Base-by-base conservation (phyloP, 2,329 filamentous ascomycete species). In the Fusarium verrucosum region DNA sequence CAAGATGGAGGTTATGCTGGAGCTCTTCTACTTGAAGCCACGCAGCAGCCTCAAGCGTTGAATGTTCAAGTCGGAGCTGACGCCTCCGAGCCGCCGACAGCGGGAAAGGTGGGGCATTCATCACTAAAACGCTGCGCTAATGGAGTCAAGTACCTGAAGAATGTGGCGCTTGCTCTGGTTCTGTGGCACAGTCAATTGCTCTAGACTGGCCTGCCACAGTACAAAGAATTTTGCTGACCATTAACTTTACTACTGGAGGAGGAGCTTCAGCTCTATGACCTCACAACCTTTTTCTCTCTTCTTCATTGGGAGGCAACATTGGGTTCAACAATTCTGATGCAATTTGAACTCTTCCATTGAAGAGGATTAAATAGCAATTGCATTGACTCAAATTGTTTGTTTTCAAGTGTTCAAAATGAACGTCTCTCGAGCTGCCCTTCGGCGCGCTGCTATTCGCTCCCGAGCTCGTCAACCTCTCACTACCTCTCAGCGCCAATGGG, bases 81-180 rank as follows among this genome's bases (percentile, higher is more conserved):
- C 54, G 67, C 65, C 65, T 72, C 73, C 73, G 73, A 70, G 58
- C 22, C 56, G 53, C 73, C 73, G 74, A 73, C 64, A 65, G 59
- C 60, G 64, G 66, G 56, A 60, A 51, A 38, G 52, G 50, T 66
- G 54, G 63, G 23, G 32, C 23, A 20, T 13, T 20, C 46, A 30
- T 55, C 50, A 25, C 23, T 25, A 25, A 25, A 25, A 54, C 68
- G 65, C n/a, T n/a, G n/a, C 57, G 16, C 17, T 26, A 49, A 37
- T 28, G 37, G 58, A 36, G 5, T 26, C 40, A 17, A 40, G 36
- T 47, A 42, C 51, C 28, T 52, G 47, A 36, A 55, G 28, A 9
- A 17, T 59, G 65, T 70, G 67, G 67, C 69, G 62, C 46, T 28
- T 50, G 28, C 56, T 54, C 13, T 11, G 10, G 22, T 28, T 22